A percentile compares a stretch with the other conserved stretches of the same genome.
phyloP scores from a whole-genome alignment of 208 protist genomes.

The Angomonas deanei region DNA sequence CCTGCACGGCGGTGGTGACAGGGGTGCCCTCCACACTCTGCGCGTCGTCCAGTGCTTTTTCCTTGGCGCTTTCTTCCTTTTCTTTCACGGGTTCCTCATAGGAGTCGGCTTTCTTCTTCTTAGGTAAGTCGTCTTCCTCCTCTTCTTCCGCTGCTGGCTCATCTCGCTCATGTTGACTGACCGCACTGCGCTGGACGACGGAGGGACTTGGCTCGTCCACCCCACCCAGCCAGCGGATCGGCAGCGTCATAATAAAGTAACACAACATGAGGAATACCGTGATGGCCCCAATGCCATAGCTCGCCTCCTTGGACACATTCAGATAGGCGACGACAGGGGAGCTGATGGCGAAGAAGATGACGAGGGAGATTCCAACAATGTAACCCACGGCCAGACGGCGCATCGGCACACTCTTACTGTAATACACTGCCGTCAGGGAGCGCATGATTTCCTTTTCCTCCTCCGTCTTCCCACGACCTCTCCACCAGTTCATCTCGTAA shows the following conservation, averaged over 20 bases:
- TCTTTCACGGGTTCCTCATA: background rate
- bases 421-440: conserved; percentile 29
- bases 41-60: background rate
- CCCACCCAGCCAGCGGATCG: conserved; percentile 37
- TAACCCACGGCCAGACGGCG: conserved; percentile 51
- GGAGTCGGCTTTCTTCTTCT: background rate
- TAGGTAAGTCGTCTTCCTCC: background rate
- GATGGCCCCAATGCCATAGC: conserved; percentile 31
- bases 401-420: conserved; percentile 44
- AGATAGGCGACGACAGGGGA: conserved; percentile 48
- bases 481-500: conserved; percentile 62
- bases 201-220: conserved; percentile 20
- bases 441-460: conserved; percentile 26
- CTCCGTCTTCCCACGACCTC: conserved; percentile 31
- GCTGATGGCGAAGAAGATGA: conserved; percentile 47
- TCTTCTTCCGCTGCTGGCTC: conserved; percentile 1
- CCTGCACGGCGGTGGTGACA: background rate
- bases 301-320: conserved; percentile 13
- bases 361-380: conserved; percentile 29
- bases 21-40: background rate
- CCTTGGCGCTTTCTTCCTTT: background rate
- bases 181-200: background rate
- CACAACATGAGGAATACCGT: conserved; percentile 29
- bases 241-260: conserved; percentile 43
- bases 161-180: background rate